These are phyloP conservation scores for Globisporangium orthogonon DNA, from an alignment of 352 stramenopile genomes.

Conservation along the genomic window DNA sequence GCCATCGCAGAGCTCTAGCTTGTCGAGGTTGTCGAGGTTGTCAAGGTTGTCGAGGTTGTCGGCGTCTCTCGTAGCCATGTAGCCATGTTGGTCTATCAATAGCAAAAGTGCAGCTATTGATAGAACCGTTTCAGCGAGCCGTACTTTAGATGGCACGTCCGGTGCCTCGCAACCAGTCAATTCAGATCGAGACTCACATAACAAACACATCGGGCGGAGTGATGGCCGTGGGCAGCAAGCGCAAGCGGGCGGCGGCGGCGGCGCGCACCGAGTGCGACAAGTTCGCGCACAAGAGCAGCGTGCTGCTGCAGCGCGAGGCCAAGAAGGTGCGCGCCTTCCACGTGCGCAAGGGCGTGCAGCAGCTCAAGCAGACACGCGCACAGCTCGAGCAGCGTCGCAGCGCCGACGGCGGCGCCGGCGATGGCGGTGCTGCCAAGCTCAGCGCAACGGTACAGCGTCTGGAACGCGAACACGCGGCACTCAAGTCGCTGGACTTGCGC, in stretches of 20 bases:
- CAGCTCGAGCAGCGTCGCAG: constrained; percentile 18
- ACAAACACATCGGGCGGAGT: no score
- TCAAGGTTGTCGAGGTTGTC: neutral
- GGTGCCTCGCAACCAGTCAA: constrained; percentile 1
- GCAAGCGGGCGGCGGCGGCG: constrained; percentile 27
- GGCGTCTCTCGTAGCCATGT: neutral
- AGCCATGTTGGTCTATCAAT: no score
- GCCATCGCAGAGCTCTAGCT: neutral
- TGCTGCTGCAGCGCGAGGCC: constrained; percentile 61
- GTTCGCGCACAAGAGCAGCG: constrained; percentile 65
- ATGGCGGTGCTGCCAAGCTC: constrained; percentile 31
- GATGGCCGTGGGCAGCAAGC: constrained; percentile 26
- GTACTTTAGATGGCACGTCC: neutral
- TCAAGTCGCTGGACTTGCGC: constrained; percentile 54
- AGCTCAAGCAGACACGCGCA: constrained; percentile 58
- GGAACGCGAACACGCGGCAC: constrained; percentile 43
- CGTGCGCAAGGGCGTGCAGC: constrained; percentile 57
- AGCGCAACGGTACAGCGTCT: constrained; percentile 28
- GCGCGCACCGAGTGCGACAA: constrained; percentile 56
- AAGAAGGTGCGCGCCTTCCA: constrained; percentile 72
- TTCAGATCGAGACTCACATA: neutral
- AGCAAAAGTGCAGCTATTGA: neutral
- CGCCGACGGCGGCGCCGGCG: constrained; percentile 17
- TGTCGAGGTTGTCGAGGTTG: neutral
- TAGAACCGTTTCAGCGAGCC: neutral